Base-by-base conservation (phyloP, 352 stramenopile genomes). In the Globisporangium rhizosaccharum region DNA sequence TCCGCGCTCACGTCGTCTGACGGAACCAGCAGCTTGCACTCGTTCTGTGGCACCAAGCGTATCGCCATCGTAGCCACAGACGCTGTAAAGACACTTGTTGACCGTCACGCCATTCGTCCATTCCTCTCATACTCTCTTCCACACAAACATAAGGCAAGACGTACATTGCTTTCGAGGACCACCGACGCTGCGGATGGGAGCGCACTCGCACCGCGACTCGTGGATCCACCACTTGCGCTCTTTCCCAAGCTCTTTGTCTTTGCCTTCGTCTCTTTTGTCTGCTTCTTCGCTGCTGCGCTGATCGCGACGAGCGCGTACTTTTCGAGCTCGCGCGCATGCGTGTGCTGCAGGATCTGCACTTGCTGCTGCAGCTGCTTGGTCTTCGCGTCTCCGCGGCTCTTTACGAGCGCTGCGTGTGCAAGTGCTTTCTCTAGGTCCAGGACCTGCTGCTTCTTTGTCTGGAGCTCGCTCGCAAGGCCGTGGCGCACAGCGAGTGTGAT, bases 401-500 rank as follows among this genome's bases (percentile, higher is more conserved):
- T 75, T 12, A 53, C 54, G 0, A 67, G 59, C 15, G 46, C 49
- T 4, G 71, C 33, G 20, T 63, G 56, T 18, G 49, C 30, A 20
- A 76, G 42, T 18, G 66, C 56, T 26, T 53, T 44, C 48, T 88
- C 78, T 18, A 79, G 56, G 1, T 82, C 72, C 11, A 66, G 53
- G 0, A 81, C 51, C n/a, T 79, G 70, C 50, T 75, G 66, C 30
- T 76, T 74, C 56, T 85, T 88, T 42, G 48, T 49, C 44, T 85
- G 73, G 9, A 88, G 59, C 46, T 88, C 78, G 17, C 63, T 72
- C 1, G 70, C 73, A 10, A 88, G 70, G 25, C 78, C 73, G n/a
- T 82, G 73, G 2, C 75, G 69, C 26, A 88, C 78, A 14, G 67
- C 75, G 25, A 84, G 61, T 6, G 78, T 86, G 56, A 88, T 75